A percentile compares a stretch with the other conserved stretches of the same genome.
phyloP scores from a whole-genome alignment of 805 yeast genomes.

The Saturnispora ahearnii region DNA sequence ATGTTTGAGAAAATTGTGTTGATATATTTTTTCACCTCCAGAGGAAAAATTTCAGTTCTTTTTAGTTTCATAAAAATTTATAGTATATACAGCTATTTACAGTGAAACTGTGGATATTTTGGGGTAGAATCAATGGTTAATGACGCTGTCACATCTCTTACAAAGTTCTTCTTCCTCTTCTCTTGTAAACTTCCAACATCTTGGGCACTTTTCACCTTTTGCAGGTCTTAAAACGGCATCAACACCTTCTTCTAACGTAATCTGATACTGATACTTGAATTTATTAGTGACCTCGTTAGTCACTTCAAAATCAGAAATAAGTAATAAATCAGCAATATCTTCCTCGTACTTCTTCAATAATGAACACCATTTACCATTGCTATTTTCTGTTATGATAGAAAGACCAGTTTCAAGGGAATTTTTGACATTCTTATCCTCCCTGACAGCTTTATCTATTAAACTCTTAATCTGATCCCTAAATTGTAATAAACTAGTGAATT shows the following conservation, averaged over 20 bases:
- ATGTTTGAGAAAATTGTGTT: too few relatives aligned
- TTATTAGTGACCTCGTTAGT: slow-evolving; percentile 1
- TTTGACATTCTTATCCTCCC: slow-evolving; percentile 39
- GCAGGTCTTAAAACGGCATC: slow-evolving; percentile 31
- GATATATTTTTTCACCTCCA: neutral
- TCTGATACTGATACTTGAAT: slow-evolving; percentile 22
- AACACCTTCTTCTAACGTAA: slow-evolving; percentile 25
- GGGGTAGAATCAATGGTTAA: slow-evolving; percentile 6
- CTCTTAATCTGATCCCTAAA: slow-evolving; percentile 43
- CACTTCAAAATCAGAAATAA: slow-evolving; percentile 48
- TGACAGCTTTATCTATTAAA: slow-evolving; percentile 48
- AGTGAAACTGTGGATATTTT: neutral
- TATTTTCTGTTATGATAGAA: slow-evolving; percentile 22
- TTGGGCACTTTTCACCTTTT: slow-evolving; percentile 60
- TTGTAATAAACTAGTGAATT: slow-evolving; percentile 38
- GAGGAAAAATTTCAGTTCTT: neutral
- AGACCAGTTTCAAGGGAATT: slow-evolving; percentile 55
- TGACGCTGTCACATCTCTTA: slow-evolving; percentile 46
- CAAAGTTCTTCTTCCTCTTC: slow-evolving; percentile 48
- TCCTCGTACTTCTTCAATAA: slow-evolving; percentile 26
- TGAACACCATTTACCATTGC: neutral
- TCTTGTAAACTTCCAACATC: slow-evolving; percentile 85
- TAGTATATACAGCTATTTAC: neutral
- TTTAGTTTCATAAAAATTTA: neutral
- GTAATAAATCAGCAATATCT: slow-evolving; percentile 48